Evolutionary conservation across 495 filamentous ascomycete genomes (phyloP).

Genomic region (Hyaloscypha hepaticicola): DNA sequence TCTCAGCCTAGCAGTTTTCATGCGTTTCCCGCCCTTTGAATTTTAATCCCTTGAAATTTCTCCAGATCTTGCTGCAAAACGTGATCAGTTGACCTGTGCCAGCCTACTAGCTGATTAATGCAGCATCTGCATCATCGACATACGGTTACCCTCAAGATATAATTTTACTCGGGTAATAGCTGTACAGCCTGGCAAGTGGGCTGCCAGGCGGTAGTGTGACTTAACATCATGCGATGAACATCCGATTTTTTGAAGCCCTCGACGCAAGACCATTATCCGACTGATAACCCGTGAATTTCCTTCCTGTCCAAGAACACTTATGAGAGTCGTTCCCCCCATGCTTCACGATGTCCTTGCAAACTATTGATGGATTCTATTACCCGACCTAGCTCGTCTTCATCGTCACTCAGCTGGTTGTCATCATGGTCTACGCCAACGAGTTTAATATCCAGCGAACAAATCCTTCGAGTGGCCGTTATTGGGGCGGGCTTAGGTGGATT

Average conservation of each 20-base stretch:
- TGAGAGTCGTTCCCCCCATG: not conserved
- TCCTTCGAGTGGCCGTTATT: conserved; percentile 20
- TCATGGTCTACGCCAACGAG: conserved; percentile 17
- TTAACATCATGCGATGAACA: conserved; percentile 9
- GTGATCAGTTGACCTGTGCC: too few species aligned
- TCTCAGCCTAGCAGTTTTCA: too few species aligned
- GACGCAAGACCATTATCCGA: not conserved
- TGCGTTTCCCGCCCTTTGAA: too few species aligned
- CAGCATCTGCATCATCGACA: too few species aligned
- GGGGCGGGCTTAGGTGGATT: conserved; percentile 29
- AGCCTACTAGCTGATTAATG: too few species aligned
- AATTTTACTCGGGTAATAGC: too few species aligned
- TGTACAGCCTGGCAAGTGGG: not conserved
- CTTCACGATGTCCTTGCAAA: not conserved
- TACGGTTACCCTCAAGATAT: too few species aligned
- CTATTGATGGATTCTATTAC: not conserved
- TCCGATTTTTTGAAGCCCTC: conserved; percentile 1
- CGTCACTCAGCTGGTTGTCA: not conserved
- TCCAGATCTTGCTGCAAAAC: too few species aligned
- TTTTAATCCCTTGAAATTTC: too few species aligned
- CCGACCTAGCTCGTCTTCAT: conserved; percentile 13
- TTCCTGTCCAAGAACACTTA: not conserved
- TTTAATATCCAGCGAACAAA: not conserved
- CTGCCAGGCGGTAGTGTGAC: not conserved
- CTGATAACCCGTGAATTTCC: not conserved